Percentiles rank a stretch among this genome's conserved stretches.
Evolutionary conservation across 768 basidiomycete genomes (phyloP).

Genomic region (Mycena rebaudengoi): DNA sequence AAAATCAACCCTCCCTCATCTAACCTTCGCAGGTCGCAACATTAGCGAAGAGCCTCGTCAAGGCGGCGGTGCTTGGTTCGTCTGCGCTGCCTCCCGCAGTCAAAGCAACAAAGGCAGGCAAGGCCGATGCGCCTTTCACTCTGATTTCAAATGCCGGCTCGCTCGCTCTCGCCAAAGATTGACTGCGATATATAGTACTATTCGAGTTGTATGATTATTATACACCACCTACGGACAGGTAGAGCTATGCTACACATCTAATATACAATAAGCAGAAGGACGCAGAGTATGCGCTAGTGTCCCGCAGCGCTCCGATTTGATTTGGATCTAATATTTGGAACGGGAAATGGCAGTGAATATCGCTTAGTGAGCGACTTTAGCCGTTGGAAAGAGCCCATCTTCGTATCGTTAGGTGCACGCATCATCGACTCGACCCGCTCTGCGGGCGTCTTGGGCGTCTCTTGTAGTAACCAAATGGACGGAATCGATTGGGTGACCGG

Average conservation of each 20-base stretch:
- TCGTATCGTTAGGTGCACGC: constrained; percentile 29
- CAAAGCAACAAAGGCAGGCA: constrained; percentile 49
- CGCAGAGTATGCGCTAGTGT: not conserved
- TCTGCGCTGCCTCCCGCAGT: constrained; percentile 53
- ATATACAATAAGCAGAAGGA: constrained; percentile 10
- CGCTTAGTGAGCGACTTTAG: constrained; percentile 56
- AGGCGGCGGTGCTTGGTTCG: constrained; percentile 65
- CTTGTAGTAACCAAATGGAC: constrained; percentile 59
- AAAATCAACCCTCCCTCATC: not conserved
- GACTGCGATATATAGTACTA: constrained; percentile 16
- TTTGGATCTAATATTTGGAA: constrained; percentile 4
- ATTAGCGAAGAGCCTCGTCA: constrained; percentile 61
- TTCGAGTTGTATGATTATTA: not conserved
- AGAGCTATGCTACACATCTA: constrained; percentile 17
- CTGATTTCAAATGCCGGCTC: constrained; percentile 66
- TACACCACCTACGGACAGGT: not conserved
- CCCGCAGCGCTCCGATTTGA: constrained; percentile 9
- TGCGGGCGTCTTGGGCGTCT: constrained; percentile 45
- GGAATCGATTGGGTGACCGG: constrained; percentile 42
- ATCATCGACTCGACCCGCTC: constrained; percentile 43
- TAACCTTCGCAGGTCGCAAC: constrained; percentile 51
- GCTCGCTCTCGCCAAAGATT: constrained; percentile 46
- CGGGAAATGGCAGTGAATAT: constrained; percentile 57
- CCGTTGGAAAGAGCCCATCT: constrained; percentile 46
- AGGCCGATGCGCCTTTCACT: constrained; percentile 54